Base-by-base conservation (phyloP, 805 yeast species). In the Clavispora santaluciae region DNA sequence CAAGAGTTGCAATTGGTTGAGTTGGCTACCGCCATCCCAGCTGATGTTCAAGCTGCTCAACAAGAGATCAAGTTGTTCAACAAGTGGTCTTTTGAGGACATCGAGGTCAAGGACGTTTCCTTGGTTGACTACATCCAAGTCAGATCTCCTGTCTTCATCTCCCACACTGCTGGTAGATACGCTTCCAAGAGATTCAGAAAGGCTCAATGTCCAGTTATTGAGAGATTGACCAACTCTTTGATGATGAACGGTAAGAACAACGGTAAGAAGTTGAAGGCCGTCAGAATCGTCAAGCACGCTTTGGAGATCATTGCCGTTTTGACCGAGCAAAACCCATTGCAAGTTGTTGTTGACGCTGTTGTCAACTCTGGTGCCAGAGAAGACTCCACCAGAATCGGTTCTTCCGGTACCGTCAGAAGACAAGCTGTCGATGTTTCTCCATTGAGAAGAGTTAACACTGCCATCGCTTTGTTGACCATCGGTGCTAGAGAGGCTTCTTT, bases 161-260 rank as follows among this genome's bases (percentile, higher is more conserved):
- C 97, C 66, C 99, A 93, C 93, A 88, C 98, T 65, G 97, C 99
- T 64, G 99, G 99, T 73, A 91, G 96, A 77, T 93, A 91, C 79
- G 98, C 98, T 66, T 73, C 87, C 78, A 93, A 93, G 88, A 90
- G 99, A 78, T 93, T 93, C 86, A 90, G 98, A 85, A 93, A 93
- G 86, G 93, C 98, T 60, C 99, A 93, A 82, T 90, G 97, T 80
- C 98, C 98, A 68, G 84, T 93, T 73, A 74, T 93, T 62, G 99
- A 93, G 85, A 91, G 99, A 83, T 82, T 93, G 74, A 91, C 98
- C 77, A 91, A 93, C 91, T 86, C 99, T 55, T 81, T 93, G 72
- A 93, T 93, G 99, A 93, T 93, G 99, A 90, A 93, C 86, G 99
- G 99, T 81, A 91, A 98, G 83, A 93, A 93, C 95, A 93, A 95